phyloP scores from a whole-genome alignment of 208 protist species.

The Spongospora subterranea region DNA sequence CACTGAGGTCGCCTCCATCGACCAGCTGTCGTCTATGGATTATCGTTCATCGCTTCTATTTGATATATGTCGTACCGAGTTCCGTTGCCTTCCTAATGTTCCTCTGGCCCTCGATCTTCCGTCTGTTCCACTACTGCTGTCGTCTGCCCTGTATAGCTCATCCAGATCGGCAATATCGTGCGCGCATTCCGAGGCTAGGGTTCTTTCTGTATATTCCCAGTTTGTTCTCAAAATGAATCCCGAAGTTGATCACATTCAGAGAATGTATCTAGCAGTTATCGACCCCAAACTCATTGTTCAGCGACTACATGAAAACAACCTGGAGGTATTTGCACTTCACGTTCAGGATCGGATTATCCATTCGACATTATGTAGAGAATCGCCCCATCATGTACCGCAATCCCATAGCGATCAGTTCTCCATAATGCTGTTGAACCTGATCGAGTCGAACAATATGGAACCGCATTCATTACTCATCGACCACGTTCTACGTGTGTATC shows the following conservation, averaged over 20 bases:
- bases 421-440: neutral
- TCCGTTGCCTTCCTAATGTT: neutral
- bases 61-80: neutral
- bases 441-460: neutral
- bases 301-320: neutral
- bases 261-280: neutral
- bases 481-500: neutral
- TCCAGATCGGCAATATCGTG: too few relatives aligned
- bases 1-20: neutral
- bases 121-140: neutral
- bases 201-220: too few relatives aligned
- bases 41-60: conserved; percentile 8
- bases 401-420: neutral
- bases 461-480: neutral
- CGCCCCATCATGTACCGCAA: neutral
- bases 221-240: too few relatives aligned
- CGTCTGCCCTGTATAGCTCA: neutral
- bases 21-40: neutral
- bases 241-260: too few relatives aligned
- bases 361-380: too few relatives aligned
- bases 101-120: conserved; percentile 25
- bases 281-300: neutral
- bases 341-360: conserved; percentile 6
- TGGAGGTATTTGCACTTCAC: neutral
- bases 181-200: too few relatives aligned